Evolutionary conservation across 305 asterid genomes (phyloP), one percentile per base, ranked within the genome.

Genomic region (Rubia peregrina): DNA sequence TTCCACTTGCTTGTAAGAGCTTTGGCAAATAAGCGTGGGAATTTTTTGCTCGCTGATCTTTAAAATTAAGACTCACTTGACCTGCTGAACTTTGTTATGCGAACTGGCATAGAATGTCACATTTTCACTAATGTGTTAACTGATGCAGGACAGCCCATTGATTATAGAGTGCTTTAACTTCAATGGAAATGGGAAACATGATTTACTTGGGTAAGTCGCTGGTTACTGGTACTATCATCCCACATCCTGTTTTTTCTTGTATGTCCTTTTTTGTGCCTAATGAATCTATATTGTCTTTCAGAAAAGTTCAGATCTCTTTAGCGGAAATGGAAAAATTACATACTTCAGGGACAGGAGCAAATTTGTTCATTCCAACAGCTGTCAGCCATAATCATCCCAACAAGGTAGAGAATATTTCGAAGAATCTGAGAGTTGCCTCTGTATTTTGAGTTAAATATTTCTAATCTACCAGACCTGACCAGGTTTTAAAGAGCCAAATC

Each of bases 121-220:
- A 33, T 10, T 48, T 68, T 48, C 66, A 46, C 72, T 75, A 46
- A 71, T 66, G 40, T 83, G 79, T 60, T 80, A 67, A 78, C 79
- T 77, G 73, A 56, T 90, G 91, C 99, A 94, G 99, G 99, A 90
- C 83, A 91, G 87, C 86, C 98, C 96, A 66, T 78, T 94, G 87
- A 80, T 68, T 72, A 77, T 94, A 40, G 99, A 94, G 88, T 94
- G 99, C 78, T 94, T 85, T 73, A 84, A 94, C 86, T 94, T 89
- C 90, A 90, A 94, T 80, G 82, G 88, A 80, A 89, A 90, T 4
- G 99, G 99, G 76, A 91, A 82, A 64, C 99, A 94, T 78, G 96
- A 84, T 81, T 85, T 87, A 77, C 83, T 94, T 74, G 99, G 99
- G 99, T 94, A 84, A 82, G 77, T 73, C 73, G 49, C 74, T 44